Conservation (phyloP, 768 basidiomycete species). For the Leucocoprinus birnbaumii region DNA sequence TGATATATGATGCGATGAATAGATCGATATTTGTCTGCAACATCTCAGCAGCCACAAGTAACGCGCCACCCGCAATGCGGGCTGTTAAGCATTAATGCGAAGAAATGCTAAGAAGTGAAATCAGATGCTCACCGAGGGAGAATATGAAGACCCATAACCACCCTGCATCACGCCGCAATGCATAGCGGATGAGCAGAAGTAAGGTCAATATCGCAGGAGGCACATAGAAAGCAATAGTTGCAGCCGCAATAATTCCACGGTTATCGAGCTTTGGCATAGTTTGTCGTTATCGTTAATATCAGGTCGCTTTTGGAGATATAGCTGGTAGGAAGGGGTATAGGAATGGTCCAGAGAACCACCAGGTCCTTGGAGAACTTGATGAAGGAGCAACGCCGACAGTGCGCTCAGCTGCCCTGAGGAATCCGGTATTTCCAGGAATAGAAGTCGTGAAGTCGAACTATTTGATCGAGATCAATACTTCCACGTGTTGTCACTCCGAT, state of each 20-base stretch:
- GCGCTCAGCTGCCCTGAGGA: neutral
- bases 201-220: slow-evolving; percentile 49
- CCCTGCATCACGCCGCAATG: slow-evolving; percentile 55
- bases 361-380: neutral
- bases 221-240: slow-evolving; percentile 56
- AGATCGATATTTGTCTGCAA: slow-evolving; percentile 35
- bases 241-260: slow-evolving; percentile 54
- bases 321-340: slow-evolving; percentile 14
- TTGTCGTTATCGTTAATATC: slow-evolving; percentile 16
- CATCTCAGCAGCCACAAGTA: slow-evolving; percentile 54
- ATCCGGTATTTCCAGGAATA: slow-evolving; percentile 5
- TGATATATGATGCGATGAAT: slow-evolving; percentile 50
- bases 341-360: slow-evolving; percentile 1
- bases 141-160: slow-evolving; percentile 71
- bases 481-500: slow-evolving; percentile 2
- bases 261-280: slow-evolving; percentile 40
- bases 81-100: slow-evolving; percentile 30
- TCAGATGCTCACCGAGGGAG: slow-evolving; percentile 43
- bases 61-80: slow-evolving; percentile 53
- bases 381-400: too few species aligned
- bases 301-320: neutral
- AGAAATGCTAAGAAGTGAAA: neutral
- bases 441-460: slow-evolving; percentile 1
- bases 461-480: slow-evolving; percentile 8
- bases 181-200: slow-evolving; percentile 49